Evolutionary conservation across 345 rosid genomes (phyloP).

Genomic region (Ailanthus altissimus): DNA sequence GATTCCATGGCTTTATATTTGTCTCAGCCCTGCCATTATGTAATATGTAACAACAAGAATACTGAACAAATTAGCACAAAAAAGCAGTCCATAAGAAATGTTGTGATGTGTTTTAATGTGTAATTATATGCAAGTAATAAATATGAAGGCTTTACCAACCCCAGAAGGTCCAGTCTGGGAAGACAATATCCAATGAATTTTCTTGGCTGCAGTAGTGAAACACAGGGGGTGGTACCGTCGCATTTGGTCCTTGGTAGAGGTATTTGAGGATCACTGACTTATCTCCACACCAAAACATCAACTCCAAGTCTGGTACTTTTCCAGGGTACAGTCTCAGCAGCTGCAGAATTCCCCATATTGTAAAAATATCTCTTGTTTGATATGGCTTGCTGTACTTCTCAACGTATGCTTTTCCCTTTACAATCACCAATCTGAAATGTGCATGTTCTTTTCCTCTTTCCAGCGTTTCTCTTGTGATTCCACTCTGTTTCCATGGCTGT

Average conservation of each 20-base stretch:
- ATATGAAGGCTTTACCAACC: conserved; percentile 50
- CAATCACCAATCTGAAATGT: conserved; percentile 49
- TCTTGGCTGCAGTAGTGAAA: conserved; percentile 62
- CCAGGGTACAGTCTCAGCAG: conserved; percentile 71
- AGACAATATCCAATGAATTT: conserved; percentile 47
- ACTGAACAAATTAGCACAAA: not conserved
- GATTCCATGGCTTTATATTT: conserved; percentile 62
- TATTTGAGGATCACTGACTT: conserved; percentile 36
- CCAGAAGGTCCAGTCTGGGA: conserved; percentile 85
- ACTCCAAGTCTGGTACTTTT: conserved; percentile 61
- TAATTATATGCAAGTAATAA: not conserved
- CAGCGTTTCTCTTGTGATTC: conserved; percentile 53
- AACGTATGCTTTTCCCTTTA: conserved; percentile 50
- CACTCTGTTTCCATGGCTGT: conserved; percentile 49
- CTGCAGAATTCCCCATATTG: conserved; percentile 73
- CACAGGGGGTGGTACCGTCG: conserved; percentile 50
- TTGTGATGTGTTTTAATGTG: not conserved
- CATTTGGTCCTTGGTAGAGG: conserved; percentile 26
- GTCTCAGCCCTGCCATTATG: conserved; percentile 51
- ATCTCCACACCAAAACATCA: conserved; percentile 56
- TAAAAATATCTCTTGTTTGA: conserved; percentile 65
- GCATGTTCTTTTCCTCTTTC: conserved; percentile 43
- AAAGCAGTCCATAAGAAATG: not conserved
- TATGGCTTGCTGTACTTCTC: conserved; percentile 39
- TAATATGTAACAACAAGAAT: not conserved